Evolutionary conservation across 208 protist genomes (phyloP).

Genomic region (Trypanosoma lewisi): DNA sequence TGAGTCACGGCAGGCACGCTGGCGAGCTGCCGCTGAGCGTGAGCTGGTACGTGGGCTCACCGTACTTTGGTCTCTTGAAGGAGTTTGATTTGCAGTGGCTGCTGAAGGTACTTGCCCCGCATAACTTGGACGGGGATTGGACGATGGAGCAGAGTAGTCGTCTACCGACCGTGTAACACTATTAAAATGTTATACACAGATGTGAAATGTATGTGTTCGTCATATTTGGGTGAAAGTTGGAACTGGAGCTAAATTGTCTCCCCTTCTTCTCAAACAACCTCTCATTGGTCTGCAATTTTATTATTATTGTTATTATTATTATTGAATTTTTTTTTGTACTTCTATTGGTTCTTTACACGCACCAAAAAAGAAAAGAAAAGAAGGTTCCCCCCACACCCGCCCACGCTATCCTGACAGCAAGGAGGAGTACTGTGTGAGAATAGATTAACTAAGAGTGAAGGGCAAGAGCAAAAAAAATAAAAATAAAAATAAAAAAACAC

Average conservation of each 20-base stretch:
- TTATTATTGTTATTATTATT: conserved; percentile 6
- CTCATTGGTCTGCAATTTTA: background rate
- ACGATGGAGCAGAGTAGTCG: background rate
- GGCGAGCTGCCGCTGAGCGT: conserved; percentile 67
- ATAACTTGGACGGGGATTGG: conserved; percentile 22
- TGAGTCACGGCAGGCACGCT: conserved; percentile 72
- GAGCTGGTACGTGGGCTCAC: conserved; percentile 82
- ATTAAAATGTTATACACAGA: conserved; percentile 1
- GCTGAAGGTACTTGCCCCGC: conserved; percentile 45
- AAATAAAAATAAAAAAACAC: background rate
- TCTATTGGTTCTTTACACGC: background rate
- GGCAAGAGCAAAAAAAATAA: conserved; percentile 3
- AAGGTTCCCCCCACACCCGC: too few relatives aligned
- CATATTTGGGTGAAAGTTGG: too few relatives aligned
- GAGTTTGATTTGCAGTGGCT: conserved; percentile 85
- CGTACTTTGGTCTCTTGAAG: conserved; percentile 82
- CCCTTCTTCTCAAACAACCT: too few relatives aligned
- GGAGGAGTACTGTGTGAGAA: too few relatives aligned
- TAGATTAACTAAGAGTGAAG: too few relatives aligned
- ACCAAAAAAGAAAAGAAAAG: background rate
- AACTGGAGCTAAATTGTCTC: too few relatives aligned
- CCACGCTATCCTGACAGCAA: too few relatives aligned
- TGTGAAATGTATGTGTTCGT: background rate
- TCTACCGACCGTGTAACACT: background rate
- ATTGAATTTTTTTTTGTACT: conserved; percentile 12